These are phyloP conservation scores for Clausena lansium DNA, from an alignment of 345 rosid species.

Conservation along the genomic window DNA sequence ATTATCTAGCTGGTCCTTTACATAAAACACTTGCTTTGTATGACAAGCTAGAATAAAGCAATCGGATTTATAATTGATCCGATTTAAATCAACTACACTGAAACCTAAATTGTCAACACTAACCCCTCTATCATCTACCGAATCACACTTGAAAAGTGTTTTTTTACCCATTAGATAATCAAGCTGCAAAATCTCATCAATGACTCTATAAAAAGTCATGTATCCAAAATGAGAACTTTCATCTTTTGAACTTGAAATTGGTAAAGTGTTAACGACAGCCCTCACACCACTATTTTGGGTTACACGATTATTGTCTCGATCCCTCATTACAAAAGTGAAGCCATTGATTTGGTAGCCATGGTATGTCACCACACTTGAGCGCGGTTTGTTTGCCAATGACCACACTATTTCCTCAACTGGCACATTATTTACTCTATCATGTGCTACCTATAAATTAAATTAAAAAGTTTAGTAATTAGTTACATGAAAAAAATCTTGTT, in stretches of 20 bases:
- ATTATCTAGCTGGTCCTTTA: neutral
- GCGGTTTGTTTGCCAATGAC: too few relatives aligned
- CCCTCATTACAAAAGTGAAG: neutral
- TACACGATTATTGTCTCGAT: neutral
- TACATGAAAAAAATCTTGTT: too few relatives aligned
- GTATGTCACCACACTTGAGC: too few relatives aligned
- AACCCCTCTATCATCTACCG: neutral
- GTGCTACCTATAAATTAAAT: too few relatives aligned
- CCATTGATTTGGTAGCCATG: neutral
- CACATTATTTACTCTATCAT: too few relatives aligned
- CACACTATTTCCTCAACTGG: too few relatives aligned
- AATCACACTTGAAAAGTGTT: neutral
- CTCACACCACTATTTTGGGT: neutral
- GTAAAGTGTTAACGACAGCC: neutral
- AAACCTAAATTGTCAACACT: neutral
- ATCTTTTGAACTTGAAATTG: neutral
- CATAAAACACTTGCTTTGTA: neutral
- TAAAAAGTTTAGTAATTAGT: too few relatives aligned
- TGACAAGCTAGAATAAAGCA: neutral
- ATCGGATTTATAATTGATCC: neutral
- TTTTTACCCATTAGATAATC: neutral
- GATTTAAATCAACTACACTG: neutral
- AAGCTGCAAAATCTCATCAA: neutral
- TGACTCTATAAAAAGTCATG: neutral
- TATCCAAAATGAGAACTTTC: neutral